These are phyloP conservation scores for Ustilago esculenta DNA, from an alignment of 1,284 basidiomycete genomes.

Conservation along the genomic window DNA sequence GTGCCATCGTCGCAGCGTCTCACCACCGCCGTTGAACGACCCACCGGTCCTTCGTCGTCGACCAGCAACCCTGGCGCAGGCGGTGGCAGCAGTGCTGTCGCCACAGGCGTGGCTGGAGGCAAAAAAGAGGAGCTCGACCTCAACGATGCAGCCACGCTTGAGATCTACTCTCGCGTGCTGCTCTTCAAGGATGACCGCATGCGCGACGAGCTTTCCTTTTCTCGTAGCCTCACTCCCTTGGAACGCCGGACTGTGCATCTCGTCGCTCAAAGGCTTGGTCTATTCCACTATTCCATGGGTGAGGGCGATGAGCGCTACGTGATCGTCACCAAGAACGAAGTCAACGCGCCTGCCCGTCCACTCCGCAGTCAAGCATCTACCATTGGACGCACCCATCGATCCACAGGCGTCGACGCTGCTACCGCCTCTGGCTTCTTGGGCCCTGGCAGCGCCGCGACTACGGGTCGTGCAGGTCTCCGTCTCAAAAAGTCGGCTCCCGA, in stretches of 20 bases:
- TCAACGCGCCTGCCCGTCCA: constrained; percentile 30
- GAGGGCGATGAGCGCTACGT: constrained; percentile 92
- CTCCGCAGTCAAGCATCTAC: constrained; percentile 56
- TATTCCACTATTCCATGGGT: constrained; percentile 92
- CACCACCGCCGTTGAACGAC: constrained; percentile 9
- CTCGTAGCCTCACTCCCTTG: constrained; percentile 81
- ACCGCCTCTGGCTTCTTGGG: constrained; percentile 34
- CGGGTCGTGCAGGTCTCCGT: constrained; percentile 52
- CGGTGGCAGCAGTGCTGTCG: constrained; percentile 73
- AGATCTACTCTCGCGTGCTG: constrained; percentile 95
- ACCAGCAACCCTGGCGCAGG: constrained; percentile 68
- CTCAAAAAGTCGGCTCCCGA: constrained; percentile 65
- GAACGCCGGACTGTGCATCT: constrained; percentile 93
- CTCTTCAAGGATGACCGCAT: constrained; percentile 98
- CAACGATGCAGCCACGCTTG: constrained; percentile 92
- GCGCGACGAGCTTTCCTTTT: constrained; percentile 96
- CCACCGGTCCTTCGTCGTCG: constrained; percentile 35
- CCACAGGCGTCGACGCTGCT: constrained; percentile 15
- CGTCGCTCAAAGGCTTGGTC: constrained; percentile 92
- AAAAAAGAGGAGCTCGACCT: constrained; percentile 76
- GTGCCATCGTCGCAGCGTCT: constrained; percentile 43
- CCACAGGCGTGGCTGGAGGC: constrained; percentile 69
- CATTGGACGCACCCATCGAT: constrained; percentile 52
- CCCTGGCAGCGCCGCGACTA: constrained; percentile 49
- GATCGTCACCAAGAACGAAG: constrained; percentile 73